A percentile compares a stretch with the other conserved stretches of the same genome.
These are phyloP conservation scores for Oenanthe sinensis DNA, from an alignment of 129 eudicot species.

Conservation along the genomic window DNA sequence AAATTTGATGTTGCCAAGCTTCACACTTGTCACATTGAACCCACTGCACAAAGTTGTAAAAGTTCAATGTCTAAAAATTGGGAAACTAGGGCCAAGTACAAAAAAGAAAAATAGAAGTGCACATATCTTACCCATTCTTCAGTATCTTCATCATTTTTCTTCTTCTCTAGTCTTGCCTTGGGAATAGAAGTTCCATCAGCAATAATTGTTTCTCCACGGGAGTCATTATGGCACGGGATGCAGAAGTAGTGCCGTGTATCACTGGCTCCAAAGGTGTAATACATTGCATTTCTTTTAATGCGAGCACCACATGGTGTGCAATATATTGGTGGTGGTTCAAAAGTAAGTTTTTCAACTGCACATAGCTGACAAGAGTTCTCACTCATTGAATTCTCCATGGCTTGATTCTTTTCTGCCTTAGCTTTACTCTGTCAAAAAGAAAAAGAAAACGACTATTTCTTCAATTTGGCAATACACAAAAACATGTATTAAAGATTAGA, in stretches of 20 bases:
- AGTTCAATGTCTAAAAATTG: background rate
- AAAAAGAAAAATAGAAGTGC: background rate
- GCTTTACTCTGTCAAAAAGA: constrained; percentile 72
- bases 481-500: background rate
- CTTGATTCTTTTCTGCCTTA: constrained; percentile 88
- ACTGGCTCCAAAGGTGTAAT: constrained; percentile 72
- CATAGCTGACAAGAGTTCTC: constrained; percentile 94
- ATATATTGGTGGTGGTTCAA: constrained; percentile 94
- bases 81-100: background rate
- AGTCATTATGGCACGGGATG: constrained; percentile 65
- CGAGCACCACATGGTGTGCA: constrained; percentile 90
- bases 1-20: constrained; percentile 97
- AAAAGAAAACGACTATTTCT: background rate
- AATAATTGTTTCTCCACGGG: constrained; percentile 77
- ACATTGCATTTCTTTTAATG: constrained; percentile 81
- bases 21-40: constrained; percentile 96
- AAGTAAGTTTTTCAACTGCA: constrained; percentile 88
- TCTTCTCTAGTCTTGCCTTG: constrained; percentile 80
- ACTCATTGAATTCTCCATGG: constrained; percentile 77
- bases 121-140: constrained; percentile 80
- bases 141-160: constrained; percentile 87
- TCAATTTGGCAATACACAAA: background rate
- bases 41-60: constrained; percentile 59
- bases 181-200: constrained; percentile 62
- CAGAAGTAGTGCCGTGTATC: constrained; percentile 82